Base-by-base conservation (phyloP, 169 alveolate genomes). In the Plasmodium knowlesi region DNA sequence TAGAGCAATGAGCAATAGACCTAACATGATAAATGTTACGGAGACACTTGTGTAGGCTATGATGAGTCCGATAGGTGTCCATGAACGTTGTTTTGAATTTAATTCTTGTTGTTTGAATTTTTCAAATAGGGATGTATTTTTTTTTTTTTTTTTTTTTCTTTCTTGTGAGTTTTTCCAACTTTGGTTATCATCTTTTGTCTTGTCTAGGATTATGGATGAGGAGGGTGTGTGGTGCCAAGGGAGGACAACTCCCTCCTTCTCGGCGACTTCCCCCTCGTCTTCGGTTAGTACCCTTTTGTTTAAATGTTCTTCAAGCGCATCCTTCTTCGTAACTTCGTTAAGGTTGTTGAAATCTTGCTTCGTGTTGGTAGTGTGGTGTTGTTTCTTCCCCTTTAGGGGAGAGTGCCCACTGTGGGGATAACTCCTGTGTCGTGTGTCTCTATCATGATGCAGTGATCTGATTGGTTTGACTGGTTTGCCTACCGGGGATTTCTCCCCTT, bases 31-130 rank as follows among this genome's bases (percentile, higher is more conserved):
- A 41, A 82, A 73, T 25, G 53, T 46, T 5, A 90, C 25, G 1
- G 94, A 90, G 72, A 90, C 53, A 81, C 57, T 37, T 46, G 83
- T 61, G 73, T 90, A 90, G 0, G 94, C 83, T 81, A 82, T 41
- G 30, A 53, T 90, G 22, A 90, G 46, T 28, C 94, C 82, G 37
- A 70, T 4, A 6, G 94, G 94, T 10, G 94, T 90, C 94, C 94
- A 90, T 19, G 57, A 80, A 28, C 80, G 61, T 25, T 90, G 94
- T 34, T 57, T 67, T 10, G 94, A 41, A 70, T 90, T 90, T 54
- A 90, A 46, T 34, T 81, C 82, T 70, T 90, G 94, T 54, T 90
- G 94, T 25, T 90, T 90, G 50, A 90, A 80, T 46, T 81, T 90
- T 50, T 90, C 90, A 61, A 90, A 43, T 28, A 90, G 72, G 3